Evolutionary conservation across 2,329 filamentous ascomycete genomes (phyloP).

Genomic region (Monosporascus sp.): DNA sequence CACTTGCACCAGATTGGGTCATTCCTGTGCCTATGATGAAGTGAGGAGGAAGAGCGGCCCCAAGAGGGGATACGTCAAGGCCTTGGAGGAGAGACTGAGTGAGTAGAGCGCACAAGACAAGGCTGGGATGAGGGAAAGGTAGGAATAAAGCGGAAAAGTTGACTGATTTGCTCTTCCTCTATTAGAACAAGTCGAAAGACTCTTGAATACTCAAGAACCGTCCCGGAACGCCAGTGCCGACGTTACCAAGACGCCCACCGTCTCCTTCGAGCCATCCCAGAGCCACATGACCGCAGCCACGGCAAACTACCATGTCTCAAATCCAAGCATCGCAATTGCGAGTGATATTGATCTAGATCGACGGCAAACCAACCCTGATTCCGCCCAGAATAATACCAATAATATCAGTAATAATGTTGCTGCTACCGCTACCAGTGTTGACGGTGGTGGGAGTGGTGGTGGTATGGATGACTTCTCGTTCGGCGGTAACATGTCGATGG

Average conservation of each 20-base stretch:
- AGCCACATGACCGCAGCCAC: slow-evolving; percentile 27
- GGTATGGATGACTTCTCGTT: slow-evolving; percentile 55
- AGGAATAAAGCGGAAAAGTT: slow-evolving; percentile 1
- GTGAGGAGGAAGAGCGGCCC: slow-evolving; percentile 90
- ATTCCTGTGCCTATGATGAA: slow-evolving; percentile 87
- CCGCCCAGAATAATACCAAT: slow-evolving; percentile 32
- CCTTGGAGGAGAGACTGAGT: slow-evolving; percentile 88
- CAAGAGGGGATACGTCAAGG: slow-evolving; percentile 91
- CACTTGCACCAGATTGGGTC: slow-evolving; percentile 80
- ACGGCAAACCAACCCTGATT: slow-evolving; percentile 52
- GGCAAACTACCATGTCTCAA: slow-evolving; percentile 37
- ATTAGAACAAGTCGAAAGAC: slow-evolving; percentile 84
- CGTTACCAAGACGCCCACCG: slow-evolving; percentile 28
- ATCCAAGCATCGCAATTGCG: slow-evolving; percentile 41
- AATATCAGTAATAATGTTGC: not conserved
- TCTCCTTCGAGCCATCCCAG: slow-evolving; percentile 27
- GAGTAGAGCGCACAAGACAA: slow-evolving; percentile 31
- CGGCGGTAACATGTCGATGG: slow-evolving; percentile 42
- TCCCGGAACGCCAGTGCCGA: slow-evolving; percentile 28
- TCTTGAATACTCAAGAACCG: slow-evolving; percentile 74
- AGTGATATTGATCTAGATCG: slow-evolving; percentile 45
- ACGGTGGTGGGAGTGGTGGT: slow-evolving; percentile 7
- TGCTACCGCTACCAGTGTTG: slow-evolving; percentile 12
- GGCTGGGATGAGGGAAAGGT: not conserved
- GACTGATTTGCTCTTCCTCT: slow-evolving; percentile 8